Base-by-base conservation (phyloP, 164 flowering plant genomes). In the Vitis riparia region DNA sequence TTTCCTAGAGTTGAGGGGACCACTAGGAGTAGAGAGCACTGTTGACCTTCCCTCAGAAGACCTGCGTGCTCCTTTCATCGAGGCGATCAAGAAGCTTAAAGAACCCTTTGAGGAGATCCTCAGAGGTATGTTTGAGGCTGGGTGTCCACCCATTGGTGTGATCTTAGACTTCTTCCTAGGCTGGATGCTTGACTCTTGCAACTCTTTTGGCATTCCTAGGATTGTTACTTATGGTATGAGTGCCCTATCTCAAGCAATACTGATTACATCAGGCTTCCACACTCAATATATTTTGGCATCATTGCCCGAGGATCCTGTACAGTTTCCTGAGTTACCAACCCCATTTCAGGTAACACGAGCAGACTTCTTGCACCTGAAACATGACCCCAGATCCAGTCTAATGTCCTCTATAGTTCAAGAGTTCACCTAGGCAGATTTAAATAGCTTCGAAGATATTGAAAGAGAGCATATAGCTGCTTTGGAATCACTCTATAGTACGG, bases 211-310 rank as follows among this genome's bases (percentile, higher is more conserved):
- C 2, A 58, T 84, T 14, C 85, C 85, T 1, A 29, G 84, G 19
- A 23, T 84, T 0, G 78, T 77, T 2, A 82, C 75, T 50, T 82
- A 82, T 37, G 84, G 82, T 7, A 80, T 84, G 85, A 75, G 84
- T 1, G 82, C 65, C 9, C 30, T 78, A 15, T 16, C 88, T 2
- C 73, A 72, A 76, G 77, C 79, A 3, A 63, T 76, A 0, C 1
- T n/a, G 23, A 76, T 71, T 44, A 11, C 76, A 29, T 10, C 61
- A 0, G 3, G 2, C 51, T 19, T 68, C 37, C 32, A 16, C 19
- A 16, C 65, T 69, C 2, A 71, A 69, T 14, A 37, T 6, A 6
- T 9, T 30, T 37, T n/a, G 37, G 12, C 27, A 37, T 37, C 7
- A 37, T 37, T 51, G 12, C 51, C 65, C 1, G 30, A 27, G 1